Base-by-base conservation (phyloP, 2,329 filamentous ascomycete genomes). In the Calonectria montana region DNA sequence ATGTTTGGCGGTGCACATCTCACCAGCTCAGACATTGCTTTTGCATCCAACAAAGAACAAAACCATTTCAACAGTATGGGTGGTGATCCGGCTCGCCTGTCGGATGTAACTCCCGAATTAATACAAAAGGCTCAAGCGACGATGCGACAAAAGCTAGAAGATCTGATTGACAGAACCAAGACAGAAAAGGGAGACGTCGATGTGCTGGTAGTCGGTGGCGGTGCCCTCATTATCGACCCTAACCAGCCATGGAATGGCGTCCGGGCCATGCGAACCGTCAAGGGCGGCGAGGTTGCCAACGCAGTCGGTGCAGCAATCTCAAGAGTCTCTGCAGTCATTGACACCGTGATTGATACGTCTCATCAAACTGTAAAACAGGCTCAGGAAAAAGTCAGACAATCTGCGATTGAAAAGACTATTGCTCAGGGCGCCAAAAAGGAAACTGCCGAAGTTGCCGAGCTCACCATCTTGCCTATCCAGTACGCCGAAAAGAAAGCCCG, bases 251-350 rank as follows among this genome's bases (percentile, higher is more conserved):
- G 78, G 71, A 63, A 82, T 81, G 55, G 84, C 80, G 72, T 86
- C 79, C 68, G 83, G 79, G 6, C 79, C 80, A 62, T 85, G 79
- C 74, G 83, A 80, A 72, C 71, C 0, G 64, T 69, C 1, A 74
- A 74, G 3, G 67, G 70, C 4, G 63, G 62, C 2, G 86, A 87
- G 6, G 86, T 88, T 0, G 86, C 85, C 2, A 88, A 88, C 70
- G 86, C 87, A 0, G 86, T 88, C 4, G 87, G 87, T 4, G 86
- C 86, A 16, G 86, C 86, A 1, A 86, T 86, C 72, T 84, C 86
- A 18, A 79, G 83, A 71, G 85, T 87, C 2, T 85, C 81, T 27
- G 41, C 48, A 6, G 47, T 55, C 12, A 55, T 68, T 9, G 55
- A 68, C 16, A 59, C 63, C 0, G 68, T 73, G 23, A 64, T 70